Evolutionary conservation across 2,329 filamentous ascomycete species (phyloP).

Genomic region (Phaeosphaeriaceae sp.): DNA sequence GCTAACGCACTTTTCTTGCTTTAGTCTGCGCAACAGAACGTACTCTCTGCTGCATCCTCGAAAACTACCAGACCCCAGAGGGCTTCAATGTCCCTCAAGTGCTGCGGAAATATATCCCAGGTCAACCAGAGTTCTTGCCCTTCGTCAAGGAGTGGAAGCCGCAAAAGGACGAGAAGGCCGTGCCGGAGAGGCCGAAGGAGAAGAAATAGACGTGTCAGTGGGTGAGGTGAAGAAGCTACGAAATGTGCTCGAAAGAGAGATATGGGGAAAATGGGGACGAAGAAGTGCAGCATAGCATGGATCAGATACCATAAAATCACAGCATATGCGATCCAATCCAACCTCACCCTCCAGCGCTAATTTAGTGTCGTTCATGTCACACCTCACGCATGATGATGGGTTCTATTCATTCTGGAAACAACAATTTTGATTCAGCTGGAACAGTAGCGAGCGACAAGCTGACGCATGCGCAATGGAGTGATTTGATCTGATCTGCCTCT

Average conservation of each 20-base stretch:
- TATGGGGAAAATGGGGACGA: no score
- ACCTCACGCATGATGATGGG: background rate
- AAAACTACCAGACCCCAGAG: constrained; percentile 95
- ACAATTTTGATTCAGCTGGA: constrained; percentile 35
- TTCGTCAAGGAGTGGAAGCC: constrained; percentile 74
- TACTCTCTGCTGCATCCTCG: constrained; percentile 90
- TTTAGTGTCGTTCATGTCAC: no score
- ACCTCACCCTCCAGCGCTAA: no score
- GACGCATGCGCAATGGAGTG: constrained; percentile 15
- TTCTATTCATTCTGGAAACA: constrained; percentile 2
- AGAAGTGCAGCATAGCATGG: no score
- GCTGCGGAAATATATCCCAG: constrained; percentile 74
- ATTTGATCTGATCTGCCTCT: constrained; percentile 31
- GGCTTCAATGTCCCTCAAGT: constrained; percentile 54
- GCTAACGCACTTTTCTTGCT: constrained; percentile 39
- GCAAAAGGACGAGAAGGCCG: constrained; percentile 35
- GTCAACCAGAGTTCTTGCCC: constrained; percentile 85
- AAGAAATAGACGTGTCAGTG: no score
- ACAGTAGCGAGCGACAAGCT: constrained; percentile 38
- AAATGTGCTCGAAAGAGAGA: no score
- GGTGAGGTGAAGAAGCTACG: no score
- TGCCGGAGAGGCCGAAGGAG: constrained; percentile 33
- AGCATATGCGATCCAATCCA: no score
- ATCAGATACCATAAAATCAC: no score
- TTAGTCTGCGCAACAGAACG: constrained; percentile 84